Base-by-base conservation (phyloP, 2,329 filamentous ascomycete genomes). In the Blastomyces emzantsi region DNA sequence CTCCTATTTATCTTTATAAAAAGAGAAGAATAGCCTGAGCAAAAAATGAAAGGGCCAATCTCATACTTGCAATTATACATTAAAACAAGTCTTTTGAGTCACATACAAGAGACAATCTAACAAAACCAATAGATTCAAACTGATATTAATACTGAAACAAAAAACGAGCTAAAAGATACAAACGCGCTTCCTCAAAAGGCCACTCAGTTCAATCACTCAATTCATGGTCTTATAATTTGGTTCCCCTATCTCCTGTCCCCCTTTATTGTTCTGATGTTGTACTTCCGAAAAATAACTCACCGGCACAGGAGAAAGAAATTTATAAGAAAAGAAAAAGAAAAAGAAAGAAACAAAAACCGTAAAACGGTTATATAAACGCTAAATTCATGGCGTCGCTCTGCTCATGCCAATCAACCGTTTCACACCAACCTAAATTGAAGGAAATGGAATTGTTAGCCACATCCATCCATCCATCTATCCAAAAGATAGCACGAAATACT, bases 341-440 rank as follows among this genome's bases (percentile, higher is more conserved):
- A 19, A 13, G 2, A 15, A 33, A 30, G 30, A 7, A 54, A 30
- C 25, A 6, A 30, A 19, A 19, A 55, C 15, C 15, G 13, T 4
- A 33, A 33, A 36, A 49, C 17, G 4, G 45, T 33, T 55, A 52
- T 36, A 55, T 55, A 55, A 55, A 8, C 15, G 52, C 41, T 47
- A 60, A 28, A 63, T 63, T 74, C 70, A 87, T 65, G 87, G 85
- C 9, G 88, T 90, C 43, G 85, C 87, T 76, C 87, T 87, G 79
- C 88, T 90, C 89, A 92, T 91, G 74, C 85, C 87, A 70, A 91
- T 85, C 71, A 92, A 79, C 68, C 89, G 83, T 77, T 91, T 92
- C 55, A 92, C 84, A 71, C 89, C 89, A 69, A 89, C 85, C 87
- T 90, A 54, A 45, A 30, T 60, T 45, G n/a, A 13, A 66, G 54